These are phyloP conservation scores for Sporothrix dimorphospora DNA, from an alignment of 2,329 filamentous ascomycete species.

Conservation along the genomic window DNA sequence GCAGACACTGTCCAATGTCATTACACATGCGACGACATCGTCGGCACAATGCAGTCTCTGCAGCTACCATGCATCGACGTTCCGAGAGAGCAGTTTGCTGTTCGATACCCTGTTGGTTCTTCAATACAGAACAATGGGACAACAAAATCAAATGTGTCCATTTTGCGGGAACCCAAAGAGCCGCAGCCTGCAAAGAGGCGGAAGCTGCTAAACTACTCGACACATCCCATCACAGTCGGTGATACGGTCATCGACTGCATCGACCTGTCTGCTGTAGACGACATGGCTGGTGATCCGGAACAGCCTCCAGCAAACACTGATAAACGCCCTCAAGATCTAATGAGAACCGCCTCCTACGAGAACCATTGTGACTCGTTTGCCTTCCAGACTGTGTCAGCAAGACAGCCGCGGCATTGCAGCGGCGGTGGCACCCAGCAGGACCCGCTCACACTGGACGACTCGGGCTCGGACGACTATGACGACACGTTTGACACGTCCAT, in stretches of 20 bases:
- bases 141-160: not conserved
- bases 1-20: constrained; percentile 66
- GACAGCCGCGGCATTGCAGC: not conserved
- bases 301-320: not conserved
- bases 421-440: constrained; percentile 20
- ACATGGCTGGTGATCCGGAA: not conserved
- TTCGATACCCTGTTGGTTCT: not conserved
- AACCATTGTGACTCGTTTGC: not conserved
- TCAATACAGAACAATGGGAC: not conserved
- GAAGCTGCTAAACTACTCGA: not conserved
- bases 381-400: not conserved
- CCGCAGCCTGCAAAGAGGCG: constrained; percentile 7
- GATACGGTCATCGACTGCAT: constrained; percentile 29
- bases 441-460: constrained; percentile 26
- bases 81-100: not conserved
- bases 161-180: not conserved
- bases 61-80: constrained; percentile 29
- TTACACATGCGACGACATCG: constrained; percentile 84
- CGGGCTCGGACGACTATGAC: constrained; percentile 20
- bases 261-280: constrained; percentile 29
- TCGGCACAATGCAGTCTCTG: constrained; percentile 55
- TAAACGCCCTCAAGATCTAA: not conserved
- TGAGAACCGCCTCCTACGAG: not conserved
- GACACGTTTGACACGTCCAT: constrained; percentile 30
- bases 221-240: constrained; percentile 1